Base-by-base conservation (phyloP, 768 basidiomycete genomes). In the Pisolithus albus region DNA sequence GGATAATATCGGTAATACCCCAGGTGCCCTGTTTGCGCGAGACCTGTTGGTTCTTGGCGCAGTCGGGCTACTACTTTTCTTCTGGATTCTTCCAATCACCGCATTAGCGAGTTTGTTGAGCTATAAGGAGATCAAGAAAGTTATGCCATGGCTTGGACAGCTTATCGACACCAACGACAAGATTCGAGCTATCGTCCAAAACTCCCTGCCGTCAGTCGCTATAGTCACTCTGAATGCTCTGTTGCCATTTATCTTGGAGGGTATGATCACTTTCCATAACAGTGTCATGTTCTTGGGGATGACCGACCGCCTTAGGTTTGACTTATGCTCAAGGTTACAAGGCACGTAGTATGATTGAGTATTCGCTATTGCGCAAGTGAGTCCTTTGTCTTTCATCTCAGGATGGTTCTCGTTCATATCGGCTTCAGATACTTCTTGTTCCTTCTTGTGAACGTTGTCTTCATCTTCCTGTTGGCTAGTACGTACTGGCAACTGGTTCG, bases 261-360 rank as follows among this genome's bases (percentile, higher is more conserved):
- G 92, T 88, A 51, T 32, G 72, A 15, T 52, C 18, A 5, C 32
- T 15, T 41, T 44, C 2, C 21, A 16, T 4, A 18, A 34, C 4
- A 11, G 26, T 7, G 3, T 50, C 19, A 4, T 15, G 3, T 19
- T n/a, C 8, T 15, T 43, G 50, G 49, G 19, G 57, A 47, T 16
- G 6, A 7, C 24, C 40, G 76, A 81, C 75, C 5, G 15, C n/a
- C 24, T 15, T 30, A 65, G 64, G 64, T 52, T 71, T 97, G 38
- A 92, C 91, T 0, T 94, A 95, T 63, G 70, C 84, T n/a, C 91
- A 98, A 65, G 96, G 94, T 4, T 87, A 84, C 59, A 83, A 81
- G 32, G 92, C 95, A 4, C 75, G 92, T 26, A 95, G 92, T 62
- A 87, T 90, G 84, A 81, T 97, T 34, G 95, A 98, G 62, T 94